Evolutionary conservation across 2,329 filamentous ascomycete species (phyloP), one percentile per base, ranked within the genome.

Genomic region (Cercospora canescens): DNA sequence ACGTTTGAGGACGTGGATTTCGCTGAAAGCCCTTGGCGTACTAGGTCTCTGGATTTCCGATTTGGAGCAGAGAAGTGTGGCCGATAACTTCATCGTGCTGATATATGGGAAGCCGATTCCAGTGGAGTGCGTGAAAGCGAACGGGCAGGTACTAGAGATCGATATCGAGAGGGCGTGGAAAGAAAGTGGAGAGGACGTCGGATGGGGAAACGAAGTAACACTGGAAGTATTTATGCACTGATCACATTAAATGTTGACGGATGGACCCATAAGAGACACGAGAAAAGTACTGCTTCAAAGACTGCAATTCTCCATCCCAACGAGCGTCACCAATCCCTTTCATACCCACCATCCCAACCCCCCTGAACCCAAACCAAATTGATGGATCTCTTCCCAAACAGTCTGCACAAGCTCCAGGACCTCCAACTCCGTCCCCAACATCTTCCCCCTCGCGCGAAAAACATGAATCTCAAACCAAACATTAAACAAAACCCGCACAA

Each of bases 201-300:
- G 90, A 7, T 96, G 91, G 89, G 90, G 88, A 70, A 96, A 97
- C 76, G 91, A 96, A 77, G 85, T 93, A 39, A 83, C 87, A 67
- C 81, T 96, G 48, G 89, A 89, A 75, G 77, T 93, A 5, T 89
- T 85, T 68, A 76, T 85, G 41, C 62, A 68, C 28, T 70, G 60
- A 68, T 54, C 7, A 14, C 16, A 21, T 54, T 11, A 3, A 28
- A 24, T 30, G 56, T 28, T 48, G 55, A 58, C 6, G 30, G 30
- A 32, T 32, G 30, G 30, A 32, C 9, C 9, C 9, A 9, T 32
- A 9, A 32, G 9, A 9, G 9, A 9, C 5, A 32, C 30, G 30
- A 32, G 30, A 32, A 32, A 32, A 32, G 30, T 32, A 5, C 30
- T 32, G 9, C 30, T 9, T 5, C 6, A 32, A 32, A 32, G 9